Conservation (phyloP, 2,329 filamentous ascomycete genomes). For the Ceratocystis cubensis region DNA sequence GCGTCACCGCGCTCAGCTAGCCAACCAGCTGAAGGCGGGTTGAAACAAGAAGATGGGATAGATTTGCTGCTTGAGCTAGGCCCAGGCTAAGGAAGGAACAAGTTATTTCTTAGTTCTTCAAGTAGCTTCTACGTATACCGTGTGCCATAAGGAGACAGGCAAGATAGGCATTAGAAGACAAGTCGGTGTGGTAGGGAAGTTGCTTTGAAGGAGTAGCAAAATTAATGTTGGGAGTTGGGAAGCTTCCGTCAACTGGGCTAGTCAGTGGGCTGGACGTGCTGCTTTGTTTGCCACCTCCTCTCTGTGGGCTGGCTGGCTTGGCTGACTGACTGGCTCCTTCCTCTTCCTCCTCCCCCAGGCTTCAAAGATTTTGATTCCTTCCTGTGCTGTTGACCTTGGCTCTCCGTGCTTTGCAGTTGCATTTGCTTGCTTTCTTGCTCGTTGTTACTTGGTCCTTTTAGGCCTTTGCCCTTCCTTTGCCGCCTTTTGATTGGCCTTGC, state of each 20-base stretch:
- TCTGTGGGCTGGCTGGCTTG: neutral
- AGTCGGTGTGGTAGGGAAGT: neutral
- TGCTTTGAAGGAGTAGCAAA: neutral
- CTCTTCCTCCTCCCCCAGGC: neutral
- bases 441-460: neutral
- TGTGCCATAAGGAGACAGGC: neutral
- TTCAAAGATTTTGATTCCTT: neutral
- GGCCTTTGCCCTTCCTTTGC: neutral
- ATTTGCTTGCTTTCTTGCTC: neutral
- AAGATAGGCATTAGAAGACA: neutral
- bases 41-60: neutral
- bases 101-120: neutral
- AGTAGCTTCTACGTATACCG: neutral
- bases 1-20: neutral
- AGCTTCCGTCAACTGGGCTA: neutral
- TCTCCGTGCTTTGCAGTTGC: neutral
- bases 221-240: neutral
- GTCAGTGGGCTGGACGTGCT: neutral
- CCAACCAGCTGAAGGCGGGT: neutral
- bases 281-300: slow-evolving; percentile 4
- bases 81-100: neutral
- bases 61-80: neutral
- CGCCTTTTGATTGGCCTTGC: neutral
- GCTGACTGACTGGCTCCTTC: neutral
- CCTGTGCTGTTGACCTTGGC: neutral